These are phyloP conservation scores for Candida succiphila DNA, from an alignment of 805 yeast genomes.

Conservation along the genomic window DNA sequence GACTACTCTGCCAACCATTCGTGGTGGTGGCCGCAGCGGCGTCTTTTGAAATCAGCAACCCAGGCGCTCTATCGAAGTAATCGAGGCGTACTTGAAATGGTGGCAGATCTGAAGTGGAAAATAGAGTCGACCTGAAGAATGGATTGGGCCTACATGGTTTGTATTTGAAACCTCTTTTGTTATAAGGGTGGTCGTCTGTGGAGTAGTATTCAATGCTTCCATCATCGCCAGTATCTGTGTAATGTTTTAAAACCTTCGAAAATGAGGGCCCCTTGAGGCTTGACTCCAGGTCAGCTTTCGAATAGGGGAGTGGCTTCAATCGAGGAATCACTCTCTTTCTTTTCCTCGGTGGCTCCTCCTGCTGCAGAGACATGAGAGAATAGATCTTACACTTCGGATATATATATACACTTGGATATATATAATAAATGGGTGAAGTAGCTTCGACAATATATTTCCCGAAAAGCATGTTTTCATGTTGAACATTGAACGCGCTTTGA, in stretches of 20 bases:
- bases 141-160: constrained; percentile 70
- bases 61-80: constrained; percentile 61
- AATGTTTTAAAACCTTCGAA: constrained; percentile 5
- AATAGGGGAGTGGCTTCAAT: constrained; percentile 24
- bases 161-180: constrained; percentile 74
- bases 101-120: constrained; percentile 63
- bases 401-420: too few species aligned
- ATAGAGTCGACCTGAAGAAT: constrained; percentile 42
- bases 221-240: neutral
- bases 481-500: too few species aligned
- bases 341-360: too few species aligned
- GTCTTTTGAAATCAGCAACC: constrained; percentile 32
- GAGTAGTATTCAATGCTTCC: constrained; percentile 22
- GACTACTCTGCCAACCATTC: constrained; percentile 72
- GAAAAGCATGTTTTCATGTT: too few species aligned
- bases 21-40: constrained; percentile 40
- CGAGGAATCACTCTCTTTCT: constrained; percentile 16
- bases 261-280: constrained; percentile 11
- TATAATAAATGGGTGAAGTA: too few species aligned
- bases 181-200: constrained; percentile 73
- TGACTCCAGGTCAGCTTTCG: constrained; percentile 17
- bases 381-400: too few species aligned
- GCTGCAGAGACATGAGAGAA: too few species aligned
- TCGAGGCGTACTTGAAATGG: constrained; percentile 52
- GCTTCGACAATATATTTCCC: too few species aligned